Conservation (phyloP, 139 green algal genomes). For the Microglena sp. region DNA sequence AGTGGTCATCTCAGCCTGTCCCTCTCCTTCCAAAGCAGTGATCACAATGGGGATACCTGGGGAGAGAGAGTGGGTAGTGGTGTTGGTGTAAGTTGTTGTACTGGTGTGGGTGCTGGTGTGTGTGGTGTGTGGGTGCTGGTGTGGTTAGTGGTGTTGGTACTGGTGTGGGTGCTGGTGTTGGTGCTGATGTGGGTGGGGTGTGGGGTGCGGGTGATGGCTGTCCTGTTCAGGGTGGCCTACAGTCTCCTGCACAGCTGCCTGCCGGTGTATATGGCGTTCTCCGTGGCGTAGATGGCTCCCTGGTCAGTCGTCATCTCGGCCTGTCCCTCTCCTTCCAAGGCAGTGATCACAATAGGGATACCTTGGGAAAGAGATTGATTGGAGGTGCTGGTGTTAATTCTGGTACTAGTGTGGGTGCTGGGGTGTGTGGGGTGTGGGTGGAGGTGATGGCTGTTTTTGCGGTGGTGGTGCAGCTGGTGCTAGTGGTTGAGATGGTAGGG, state of each 20-base stretch:
- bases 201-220: too few relatives aligned
- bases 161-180: too few relatives aligned
- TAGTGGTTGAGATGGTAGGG: too few relatives aligned
- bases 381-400: too few relatives aligned
- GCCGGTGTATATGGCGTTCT: conserved; percentile 89
- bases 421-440: too few relatives aligned
- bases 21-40: conserved; percentile 54
- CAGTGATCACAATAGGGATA: conserved; percentile 68
- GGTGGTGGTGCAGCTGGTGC: too few relatives aligned
- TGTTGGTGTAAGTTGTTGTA: conserved; percentile 3
- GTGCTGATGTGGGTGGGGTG: too few relatives aligned
- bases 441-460: too few relatives aligned
- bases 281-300: conserved; percentile 95
- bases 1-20: conserved; percentile 92
- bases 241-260: conserved; percentile 94
- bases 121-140: too few relatives aligned
- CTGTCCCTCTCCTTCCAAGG: conserved; percentile 53
- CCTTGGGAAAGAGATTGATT: conserved; percentile 29
- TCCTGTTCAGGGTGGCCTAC: conserved; percentile 96
- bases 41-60: conserved; percentile 71
- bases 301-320: conserved; percentile 97
- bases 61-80: neutral
- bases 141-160: too few relatives aligned
- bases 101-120: conserved; percentile 1
- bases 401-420: too few relatives aligned